Evolutionary conservation across 2,329 filamentous ascomycete species (phyloP).

Genomic region (Herpotrichia juniperi): DNA sequence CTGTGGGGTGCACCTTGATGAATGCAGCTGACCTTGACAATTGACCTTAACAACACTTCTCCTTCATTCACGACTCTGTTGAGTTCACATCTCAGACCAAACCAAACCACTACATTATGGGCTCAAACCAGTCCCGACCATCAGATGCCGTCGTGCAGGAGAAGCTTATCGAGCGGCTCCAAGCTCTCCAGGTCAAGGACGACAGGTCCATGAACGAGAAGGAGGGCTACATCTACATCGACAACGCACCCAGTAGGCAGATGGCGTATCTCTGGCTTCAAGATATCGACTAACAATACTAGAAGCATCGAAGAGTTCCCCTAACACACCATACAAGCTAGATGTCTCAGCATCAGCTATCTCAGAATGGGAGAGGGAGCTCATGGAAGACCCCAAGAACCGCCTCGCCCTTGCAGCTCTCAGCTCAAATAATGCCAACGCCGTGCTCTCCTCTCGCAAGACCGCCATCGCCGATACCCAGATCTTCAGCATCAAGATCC

Average conservation of each 20-base stretch:
- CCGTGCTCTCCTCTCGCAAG: constrained; percentile 68
- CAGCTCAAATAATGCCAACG: constrained; percentile 68
- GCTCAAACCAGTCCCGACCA: constrained; percentile 40
- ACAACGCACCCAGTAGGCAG: constrained; percentile 50
- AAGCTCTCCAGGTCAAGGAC: constrained; percentile 54
- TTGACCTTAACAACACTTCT: too few relatives aligned
- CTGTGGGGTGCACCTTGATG: too few relatives aligned
- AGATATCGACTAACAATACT: neutral
- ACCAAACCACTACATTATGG: constrained; percentile 33
- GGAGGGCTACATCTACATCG: constrained; percentile 62
- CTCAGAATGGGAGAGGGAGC: constrained; percentile 64
- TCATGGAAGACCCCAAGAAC: constrained; percentile 70
- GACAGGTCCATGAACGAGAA: constrained; percentile 50
- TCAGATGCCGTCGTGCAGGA: constrained; percentile 44
- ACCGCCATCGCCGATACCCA: constrained; percentile 73
- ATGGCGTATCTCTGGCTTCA: neutral
- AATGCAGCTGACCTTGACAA: too few relatives aligned
- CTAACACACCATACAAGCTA: constrained; percentile 33
- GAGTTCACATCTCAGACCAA: neutral
- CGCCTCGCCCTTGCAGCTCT: constrained; percentile 79
- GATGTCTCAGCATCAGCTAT: constrained; percentile 59
- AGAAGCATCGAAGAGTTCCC: constrained; percentile 33
- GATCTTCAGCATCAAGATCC: constrained; percentile 82
- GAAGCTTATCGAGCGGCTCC: constrained; percentile 49
- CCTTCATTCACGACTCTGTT: neutral